These are phyloP conservation scores for Pyrenophora seminiperda DNA, from an alignment of 2,329 filamentous ascomycete genomes.

Conservation along the genomic window DNA sequence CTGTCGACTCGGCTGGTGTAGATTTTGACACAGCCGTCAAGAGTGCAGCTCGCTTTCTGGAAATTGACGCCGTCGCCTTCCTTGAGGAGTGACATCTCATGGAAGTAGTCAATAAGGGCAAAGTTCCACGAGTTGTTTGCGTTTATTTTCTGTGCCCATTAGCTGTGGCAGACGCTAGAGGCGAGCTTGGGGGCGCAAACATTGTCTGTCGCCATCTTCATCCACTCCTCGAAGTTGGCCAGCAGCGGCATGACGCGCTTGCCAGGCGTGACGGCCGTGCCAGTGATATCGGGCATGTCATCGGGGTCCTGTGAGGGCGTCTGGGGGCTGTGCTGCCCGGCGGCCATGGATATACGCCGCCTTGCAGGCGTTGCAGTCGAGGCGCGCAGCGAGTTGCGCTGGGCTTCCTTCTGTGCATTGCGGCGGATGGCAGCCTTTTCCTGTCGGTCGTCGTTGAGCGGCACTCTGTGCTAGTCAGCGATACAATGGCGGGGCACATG, in stretches of 20 bases:
- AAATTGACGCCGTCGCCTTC: slow-evolving; percentile 98
- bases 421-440: slow-evolving; percentile 92
- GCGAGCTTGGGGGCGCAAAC: slow-evolving; percentile 22
- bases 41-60: slow-evolving; percentile 94
- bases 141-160: slow-evolving; percentile 69
- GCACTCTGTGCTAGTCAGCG: slow-evolving; percentile 66
- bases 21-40: slow-evolving; percentile 98
- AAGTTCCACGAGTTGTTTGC: slow-evolving; percentile 99
- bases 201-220: slow-evolving; percentile 99
- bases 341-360: slow-evolving; percentile 65
- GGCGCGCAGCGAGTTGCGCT: slow-evolving; percentile 89
- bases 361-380: slow-evolving; percentile 72
- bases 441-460: slow-evolving; percentile 91
- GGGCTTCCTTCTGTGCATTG: slow-evolving; percentile 84
- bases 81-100: slow-evolving; percentile 96
- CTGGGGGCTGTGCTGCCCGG: slow-evolving; percentile 51
- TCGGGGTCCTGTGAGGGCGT: slow-evolving; percentile 57
- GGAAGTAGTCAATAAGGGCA: slow-evolving; percentile 99
- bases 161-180: too few relatives aligned
- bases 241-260: slow-evolving; percentile 87
- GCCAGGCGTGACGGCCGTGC: slow-evolving; percentile 86
- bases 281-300: slow-evolving; percentile 65
- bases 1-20: slow-evolving; percentile 98
- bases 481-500: background rate
- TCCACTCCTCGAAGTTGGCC: slow-evolving; percentile 99